Conservation (phyloP, 163 green algal species). For the Coccomyxa subellipsoidea region DNA sequence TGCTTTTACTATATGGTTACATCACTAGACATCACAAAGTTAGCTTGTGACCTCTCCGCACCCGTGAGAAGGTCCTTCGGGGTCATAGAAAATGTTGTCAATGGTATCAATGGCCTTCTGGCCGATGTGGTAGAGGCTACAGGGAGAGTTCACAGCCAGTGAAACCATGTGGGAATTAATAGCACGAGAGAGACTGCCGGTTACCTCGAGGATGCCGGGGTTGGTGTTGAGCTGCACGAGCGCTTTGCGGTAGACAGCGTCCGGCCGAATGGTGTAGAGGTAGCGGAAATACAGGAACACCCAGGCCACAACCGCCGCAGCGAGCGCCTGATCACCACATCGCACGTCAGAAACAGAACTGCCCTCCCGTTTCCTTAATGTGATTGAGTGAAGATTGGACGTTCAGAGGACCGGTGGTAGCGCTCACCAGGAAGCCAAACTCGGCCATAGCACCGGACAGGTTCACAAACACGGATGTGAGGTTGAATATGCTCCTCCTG, state of each 20-base stretch:
- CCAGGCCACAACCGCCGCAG: constrained; percentile 38
- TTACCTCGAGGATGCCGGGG: constrained; percentile 62
- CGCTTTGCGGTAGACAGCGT: constrained; percentile 55
- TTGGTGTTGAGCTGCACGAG: constrained; percentile 57
- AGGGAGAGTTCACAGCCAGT: too few relatives aligned
- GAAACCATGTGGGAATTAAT: too few relatives aligned
- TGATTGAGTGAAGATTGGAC: neutral
- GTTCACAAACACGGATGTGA: constrained; percentile 44
- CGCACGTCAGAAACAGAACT: too few relatives aligned
- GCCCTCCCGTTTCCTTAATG: too few relatives aligned
- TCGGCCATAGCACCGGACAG: constrained; percentile 48
- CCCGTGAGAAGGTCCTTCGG: too few relatives aligned
- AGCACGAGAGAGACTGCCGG: neutral
- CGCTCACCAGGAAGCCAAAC: constrained; percentile 39
- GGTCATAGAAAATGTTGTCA: too few relatives aligned
- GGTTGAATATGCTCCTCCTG: constrained; percentile 30
- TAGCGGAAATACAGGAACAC: constrained; percentile 38
- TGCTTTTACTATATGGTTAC: neutral
- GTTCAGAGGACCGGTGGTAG: too few relatives aligned
- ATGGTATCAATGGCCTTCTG: too few relatives aligned
- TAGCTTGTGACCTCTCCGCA: too few relatives aligned
- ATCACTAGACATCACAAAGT: too few relatives aligned
- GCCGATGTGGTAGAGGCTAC: too few relatives aligned
- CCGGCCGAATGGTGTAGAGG: constrained; percentile 43
- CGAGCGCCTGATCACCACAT: constrained; percentile 37